Conservation (phyloP, 805 yeast genomes). For the Candida ulmi region DNA sequence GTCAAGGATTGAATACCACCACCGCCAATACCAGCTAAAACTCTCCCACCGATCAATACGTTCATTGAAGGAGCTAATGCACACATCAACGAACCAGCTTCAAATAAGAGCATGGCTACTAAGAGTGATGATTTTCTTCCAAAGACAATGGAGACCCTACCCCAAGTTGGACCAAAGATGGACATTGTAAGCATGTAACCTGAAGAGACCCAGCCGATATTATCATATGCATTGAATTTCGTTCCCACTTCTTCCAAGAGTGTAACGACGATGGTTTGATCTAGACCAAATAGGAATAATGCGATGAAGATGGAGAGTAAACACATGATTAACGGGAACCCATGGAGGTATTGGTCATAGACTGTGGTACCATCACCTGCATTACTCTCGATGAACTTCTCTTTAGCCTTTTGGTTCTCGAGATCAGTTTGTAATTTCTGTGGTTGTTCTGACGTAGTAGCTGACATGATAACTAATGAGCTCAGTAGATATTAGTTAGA, state of each 20-base stretch:
- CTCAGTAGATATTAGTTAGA: too few relatives aligned
- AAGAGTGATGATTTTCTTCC: conserved; percentile 29
- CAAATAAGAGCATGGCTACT: conserved; percentile 34
- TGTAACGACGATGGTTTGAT: conserved; percentile 54
- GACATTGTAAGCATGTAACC: conserved; percentile 53
- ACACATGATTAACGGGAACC: conserved; percentile 7
- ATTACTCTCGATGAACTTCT: conserved; percentile 16
- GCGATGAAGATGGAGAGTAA: conserved; percentile 20
- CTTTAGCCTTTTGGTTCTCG: neutral
- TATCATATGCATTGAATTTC: conserved; percentile 42
- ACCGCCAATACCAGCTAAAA: conserved; percentile 66
- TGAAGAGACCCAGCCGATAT: conserved; percentile 54
- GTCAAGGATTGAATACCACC: conserved; percentile 59
- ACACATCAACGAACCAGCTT: conserved; percentile 54
- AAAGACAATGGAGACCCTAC: conserved; percentile 47
- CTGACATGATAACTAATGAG: too few relatives aligned
- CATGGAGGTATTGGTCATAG: conserved; percentile 14
- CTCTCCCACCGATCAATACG: conserved; percentile 66
- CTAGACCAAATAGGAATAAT: conserved; percentile 40
- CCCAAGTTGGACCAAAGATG: conserved; percentile 50
- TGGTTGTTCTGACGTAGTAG: too few relatives aligned
- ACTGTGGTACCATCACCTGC: conserved; percentile 22
- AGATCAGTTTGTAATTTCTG: too few relatives aligned
- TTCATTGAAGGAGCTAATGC: conserved; percentile 52
- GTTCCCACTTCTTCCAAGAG: conserved; percentile 43